Percentiles rank a stretch among this genome's conserved stretches.
phyloP scores from a whole-genome alignment of 148 eudicot species.

The Rhododendron ferrugineum region DNA sequence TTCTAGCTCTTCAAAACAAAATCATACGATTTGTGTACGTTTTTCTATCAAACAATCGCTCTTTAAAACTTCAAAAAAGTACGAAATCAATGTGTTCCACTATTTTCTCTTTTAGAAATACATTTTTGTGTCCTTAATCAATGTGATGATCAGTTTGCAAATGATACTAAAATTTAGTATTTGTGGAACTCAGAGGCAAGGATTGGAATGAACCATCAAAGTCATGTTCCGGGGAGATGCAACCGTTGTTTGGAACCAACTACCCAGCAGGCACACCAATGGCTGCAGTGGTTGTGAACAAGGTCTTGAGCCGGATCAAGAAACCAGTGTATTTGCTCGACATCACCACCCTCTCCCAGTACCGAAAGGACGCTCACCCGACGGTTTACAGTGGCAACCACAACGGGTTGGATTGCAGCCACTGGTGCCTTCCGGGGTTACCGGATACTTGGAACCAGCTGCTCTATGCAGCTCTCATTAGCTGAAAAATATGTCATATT shows the following conservation, averaged over 20 bases:
- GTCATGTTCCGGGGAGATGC: slow-evolving; percentile 21
- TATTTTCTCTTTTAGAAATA: no score
- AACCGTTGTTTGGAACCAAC: slow-evolving; percentile 21
- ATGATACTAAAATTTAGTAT: neutral
- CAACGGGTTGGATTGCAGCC: slow-evolving; percentile 41
- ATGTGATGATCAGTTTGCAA: neutral
- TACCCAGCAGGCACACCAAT: slow-evolving; percentile 29
- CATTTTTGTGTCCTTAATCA: no score
- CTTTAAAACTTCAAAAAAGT: no score
- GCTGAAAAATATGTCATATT: slow-evolving; percentile 1
- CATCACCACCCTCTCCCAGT: slow-evolving; percentile 40
- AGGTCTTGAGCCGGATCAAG: slow-evolving; percentile 29
- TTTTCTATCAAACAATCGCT: no score
- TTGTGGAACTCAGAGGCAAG: slow-evolving; percentile 46
- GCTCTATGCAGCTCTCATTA: slow-evolving; percentile 49
- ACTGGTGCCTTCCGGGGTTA: slow-evolving; percentile 89
- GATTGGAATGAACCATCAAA: slow-evolving; percentile 31
- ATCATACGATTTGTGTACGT: neutral
- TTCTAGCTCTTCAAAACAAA: no score
- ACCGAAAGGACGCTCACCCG: slow-evolving; percentile 49
- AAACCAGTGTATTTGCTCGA: slow-evolving; percentile 36
- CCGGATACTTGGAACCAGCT: slow-evolving; percentile 91
- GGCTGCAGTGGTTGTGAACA: slow-evolving; percentile 28
- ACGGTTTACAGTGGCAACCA: slow-evolving; percentile 17
- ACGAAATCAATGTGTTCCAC: no score